Base-by-base conservation (phyloP, 192 early-diverging fungal genomes). In the Mortierella alpina region DNA sequence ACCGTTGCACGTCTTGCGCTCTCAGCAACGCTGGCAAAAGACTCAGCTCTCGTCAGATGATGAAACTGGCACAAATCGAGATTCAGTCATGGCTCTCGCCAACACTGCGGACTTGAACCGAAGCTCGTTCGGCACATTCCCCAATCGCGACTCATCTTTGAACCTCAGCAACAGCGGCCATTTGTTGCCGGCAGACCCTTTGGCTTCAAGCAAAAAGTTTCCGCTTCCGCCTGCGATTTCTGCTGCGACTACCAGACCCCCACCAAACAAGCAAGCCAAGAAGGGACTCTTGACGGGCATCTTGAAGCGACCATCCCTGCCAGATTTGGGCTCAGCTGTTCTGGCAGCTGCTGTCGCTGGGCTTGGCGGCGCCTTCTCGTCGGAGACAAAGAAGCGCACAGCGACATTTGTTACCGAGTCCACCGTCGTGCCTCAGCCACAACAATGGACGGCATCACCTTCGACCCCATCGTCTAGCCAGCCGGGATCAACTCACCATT, bases 1-100 rank as follows among this genome's bases (percentile, higher is more conserved):
- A 6, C 46, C 54, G 20, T 48, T 65, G 47, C 20, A 60, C 48
- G 23, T 31, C 2, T 45, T 47, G 10, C 54, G 68, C 6, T 58
- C 31, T 14, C 57, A 68, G 1, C 31, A 31, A 31, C 62, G 75
- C 17, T 78, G 75, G 75, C 68, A 66, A 65, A 78, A 60, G 57
- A 78, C 75, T 10, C 75, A 78, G 57, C 68, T 78, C 39, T 71
- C 75, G 6, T 78, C 75, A 5, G 63, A 55, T 39, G 75, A 63
- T 44, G 75, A 56, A 14, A 9, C 62, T 5, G 31, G 23, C 31
- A 68, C 74, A 22, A 71, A 78, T 42, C 75, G 68, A 1, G 53
- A 68, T 48, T 78, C 75, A 4, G 66, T 50, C 14, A 55, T 39
- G 2, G 62, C 51, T 4, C 7, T 68, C 11, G 66, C 63, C 17